phyloP scores from a whole-genome alignment of 2,329 filamentous ascomycete species.

The Scedosporium dehoogii region DNA sequence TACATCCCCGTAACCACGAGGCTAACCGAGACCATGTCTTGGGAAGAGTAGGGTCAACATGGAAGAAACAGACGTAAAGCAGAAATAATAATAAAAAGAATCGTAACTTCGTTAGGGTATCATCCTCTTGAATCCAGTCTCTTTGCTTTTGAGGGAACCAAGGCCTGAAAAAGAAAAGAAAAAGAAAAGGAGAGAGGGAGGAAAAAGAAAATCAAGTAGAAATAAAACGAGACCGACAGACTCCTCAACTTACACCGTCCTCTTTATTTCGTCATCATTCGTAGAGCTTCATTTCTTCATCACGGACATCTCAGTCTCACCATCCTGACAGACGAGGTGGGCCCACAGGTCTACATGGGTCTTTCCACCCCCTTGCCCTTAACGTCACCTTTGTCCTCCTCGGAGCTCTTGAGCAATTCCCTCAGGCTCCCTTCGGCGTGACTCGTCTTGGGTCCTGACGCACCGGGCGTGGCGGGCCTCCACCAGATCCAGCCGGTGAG shows the following conservation, averaged over 20 bases:
- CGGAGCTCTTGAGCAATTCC: constrained; percentile 33
- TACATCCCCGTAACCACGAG: too few species aligned
- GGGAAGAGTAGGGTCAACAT: background rate
- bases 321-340: background rate
- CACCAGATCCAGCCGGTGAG: constrained; percentile 13
- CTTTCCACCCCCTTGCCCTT: constrained; percentile 25
- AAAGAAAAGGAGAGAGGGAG: constrained; percentile 8
- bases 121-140: background rate
- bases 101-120: background rate
- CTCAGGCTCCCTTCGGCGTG: constrained; percentile 45
- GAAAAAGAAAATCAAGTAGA: constrained; percentile 19
- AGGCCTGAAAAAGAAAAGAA: background rate
- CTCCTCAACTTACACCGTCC: background rate
- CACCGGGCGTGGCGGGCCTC: background rate
- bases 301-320: background rate
- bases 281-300: background rate
- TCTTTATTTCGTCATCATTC: background rate
- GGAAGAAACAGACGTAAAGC: background rate
- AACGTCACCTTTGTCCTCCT: constrained; percentile 10
- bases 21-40: background rate
- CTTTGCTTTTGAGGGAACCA: background rate
- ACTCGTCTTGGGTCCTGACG: background rate
- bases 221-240: background rate
- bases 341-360: background rate
- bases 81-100: background rate